Evolutionary conservation across 352 stramenopile genomes (phyloP), one percentile per base, ranked within the genome.

Genomic region (Thraustochytrium sp.): DNA sequence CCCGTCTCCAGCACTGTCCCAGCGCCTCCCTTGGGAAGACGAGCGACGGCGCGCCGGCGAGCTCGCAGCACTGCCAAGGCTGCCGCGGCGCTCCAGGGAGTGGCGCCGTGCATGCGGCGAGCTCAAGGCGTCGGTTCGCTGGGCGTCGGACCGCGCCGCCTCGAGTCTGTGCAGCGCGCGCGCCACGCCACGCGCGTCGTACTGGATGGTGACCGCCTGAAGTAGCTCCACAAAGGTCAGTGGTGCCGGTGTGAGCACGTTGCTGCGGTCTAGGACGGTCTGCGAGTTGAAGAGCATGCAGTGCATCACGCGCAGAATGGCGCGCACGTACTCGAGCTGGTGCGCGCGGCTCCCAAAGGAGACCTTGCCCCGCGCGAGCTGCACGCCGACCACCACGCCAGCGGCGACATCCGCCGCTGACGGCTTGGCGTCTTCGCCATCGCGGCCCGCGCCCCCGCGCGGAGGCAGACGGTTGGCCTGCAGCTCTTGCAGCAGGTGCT

Each of bases 201-300:
- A 63, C 51, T 80, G 68, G 34, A 77, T 77, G 1, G 65, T 36
- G 11, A 77, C 8, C 8, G 49, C 37, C 26, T 80, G 48, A 9
- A 80, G 18, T 11, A 80, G 42, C 38, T 80, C 68, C 42, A 64
- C 36, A 48, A 80, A 63, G 31, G 44, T 55, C 29, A 65, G 34
- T 31, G 68, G 68, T 21, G 34, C 34, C 42, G 53, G 53, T 72
- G 31, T 46, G 13, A 80, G 68, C 23, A 80, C 18, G n/a, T 61
- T 72, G 68, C 68, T 80, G 23, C 68, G 48, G n/a, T 61, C 42
- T n/a, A 64, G 23, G 3, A 80, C 68, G 18, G 68, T 80, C 68
- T 80, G 68, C 46, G 68, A 80, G 31, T 80, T 80, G 51, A 80
- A 80, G 23, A 53, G 31, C 68, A 80, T 80, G 26, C 48, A 46